phyloP scores from a whole-genome alignment of 2,329 filamentous ascomycete species.

The Colletotrichum lentis region DNA sequence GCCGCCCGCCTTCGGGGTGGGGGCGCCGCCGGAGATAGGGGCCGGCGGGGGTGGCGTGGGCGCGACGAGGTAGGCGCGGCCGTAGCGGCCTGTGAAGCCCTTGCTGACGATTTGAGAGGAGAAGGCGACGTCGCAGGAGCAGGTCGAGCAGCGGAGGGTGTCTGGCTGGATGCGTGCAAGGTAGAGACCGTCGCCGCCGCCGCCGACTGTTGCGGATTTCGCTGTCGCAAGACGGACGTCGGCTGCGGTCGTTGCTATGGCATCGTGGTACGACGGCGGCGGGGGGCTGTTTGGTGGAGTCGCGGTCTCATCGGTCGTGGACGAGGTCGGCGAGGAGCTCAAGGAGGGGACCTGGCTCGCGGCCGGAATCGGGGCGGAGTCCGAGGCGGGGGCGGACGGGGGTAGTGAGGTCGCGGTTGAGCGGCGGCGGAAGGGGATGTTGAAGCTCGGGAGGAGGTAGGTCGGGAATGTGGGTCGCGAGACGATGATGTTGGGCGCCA shows the following conservation, averaged over 20 bases:
- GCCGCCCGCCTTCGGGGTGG: slow-evolving; percentile 55
- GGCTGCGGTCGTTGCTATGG: slow-evolving; percentile 1
- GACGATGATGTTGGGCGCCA: slow-evolving; percentile 47
- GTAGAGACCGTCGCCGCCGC: slow-evolving; percentile 4
- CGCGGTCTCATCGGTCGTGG: slow-evolving; percentile 44
- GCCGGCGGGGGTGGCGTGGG: slow-evolving; percentile 43
- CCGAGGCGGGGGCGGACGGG: slow-evolving; percentile 38
- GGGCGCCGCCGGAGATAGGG: slow-evolving; percentile 48
- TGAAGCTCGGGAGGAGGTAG: slow-evolving; percentile 62
- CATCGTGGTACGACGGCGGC: slow-evolving; percentile 40
- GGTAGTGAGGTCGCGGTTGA: slow-evolving; percentile 42
- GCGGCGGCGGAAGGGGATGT: slow-evolving; percentile 57
- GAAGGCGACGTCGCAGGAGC: slow-evolving; percentile 69
- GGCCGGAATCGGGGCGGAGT: slow-evolving; percentile 40
- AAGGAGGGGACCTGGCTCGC: slow-evolving; percentile 45
- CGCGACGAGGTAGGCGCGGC: slow-evolving; percentile 69
- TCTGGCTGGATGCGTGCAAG: slow-evolving; percentile 58
- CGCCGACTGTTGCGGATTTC: neutral
- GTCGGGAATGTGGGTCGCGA: slow-evolving; percentile 57
- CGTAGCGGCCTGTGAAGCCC: slow-evolving; percentile 72
- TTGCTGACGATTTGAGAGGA: slow-evolving; percentile 69
- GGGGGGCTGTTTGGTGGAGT: slow-evolving; percentile 40
- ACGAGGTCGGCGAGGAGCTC: slow-evolving; percentile 49
- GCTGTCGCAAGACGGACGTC: neutral
- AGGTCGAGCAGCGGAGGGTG: slow-evolving; percentile 66